Base-by-base conservation (phyloP, 1,284 basidiomycete genomes). In the Apiotrichum laibachii region DNA sequence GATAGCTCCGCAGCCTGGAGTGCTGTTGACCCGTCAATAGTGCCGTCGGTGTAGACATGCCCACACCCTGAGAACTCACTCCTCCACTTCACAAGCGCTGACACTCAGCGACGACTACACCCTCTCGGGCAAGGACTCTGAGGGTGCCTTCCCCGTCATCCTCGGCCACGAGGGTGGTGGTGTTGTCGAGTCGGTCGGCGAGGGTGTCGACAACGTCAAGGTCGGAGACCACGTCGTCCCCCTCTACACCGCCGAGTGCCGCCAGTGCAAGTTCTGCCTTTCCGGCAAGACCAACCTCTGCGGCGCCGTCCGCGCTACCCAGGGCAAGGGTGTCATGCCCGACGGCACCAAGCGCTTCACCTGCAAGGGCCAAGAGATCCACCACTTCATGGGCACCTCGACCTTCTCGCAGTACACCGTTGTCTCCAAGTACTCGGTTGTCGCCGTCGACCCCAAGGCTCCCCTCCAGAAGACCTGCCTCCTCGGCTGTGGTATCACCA, bases 341-440 rank as follows among this genome's bases (percentile, higher is more conserved):
- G 93, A 99, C 76, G 86, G 85, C 58, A 88, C 88, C n/a, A 84
- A 83, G 61, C 89, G 95, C 54, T 99, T 99, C 86, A 88, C 85
- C 57, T 87, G 88, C 80, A 90, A 89, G 66, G 95, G 94, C 50
- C 82, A 96, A 78, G 83, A 88, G 54, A 83, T 99, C 66, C 83
- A 87, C 76, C 94, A 98, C 79, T 99, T 99, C 71, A 99, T 99
- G 96, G 95, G 95, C 50, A 92, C 89, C 22, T 97, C 94, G 48
- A 96, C 95, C 6, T 99, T 99, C 81, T 94, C 92, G 26, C 94
- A 99, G 78, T 99, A 99, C 82, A 99, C 96, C 13, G 96, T 99
- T 57, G 93, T 99, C 6, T 91, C 92, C 52, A 92, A 99, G 72
- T 93, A 93, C 63, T 98, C 94, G 37, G 90, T 99, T 22, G 95